Evolutionary conservation across 2,329 filamentous ascomycete genomes (phyloP), one percentile per base, ranked within the genome.

Genomic region (Cryphonectria radicalis): DNA sequence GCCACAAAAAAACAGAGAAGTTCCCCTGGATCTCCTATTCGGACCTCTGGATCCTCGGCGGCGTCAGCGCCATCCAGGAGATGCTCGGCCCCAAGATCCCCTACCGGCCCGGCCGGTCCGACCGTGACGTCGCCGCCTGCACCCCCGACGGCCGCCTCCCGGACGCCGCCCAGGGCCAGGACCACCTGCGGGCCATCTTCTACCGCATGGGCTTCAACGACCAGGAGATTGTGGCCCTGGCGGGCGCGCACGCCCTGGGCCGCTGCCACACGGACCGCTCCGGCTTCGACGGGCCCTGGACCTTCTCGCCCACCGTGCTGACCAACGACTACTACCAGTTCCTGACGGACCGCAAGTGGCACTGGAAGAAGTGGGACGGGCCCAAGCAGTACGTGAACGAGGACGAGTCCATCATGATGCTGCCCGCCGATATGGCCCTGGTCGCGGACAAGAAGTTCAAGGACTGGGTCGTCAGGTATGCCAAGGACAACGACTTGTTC

Each of bases 141-240:
- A 97, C 96, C 40, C 96, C 96, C 66, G 95, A 98, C 79, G 96
- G 96, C 75, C 94, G 95, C 82, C 87, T 90, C 42, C 88, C 80
- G 37, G 80, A 99, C 80, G 95, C 88, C 67, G 82, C 89, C 77
- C 89, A 98, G 87, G 92, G 89, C 73, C 86, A 90, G 73, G 89
- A 90, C 79, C 95, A 98, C 84, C 88, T 98, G 77, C 92, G 96
- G 78, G 89, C 89, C 84, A 95, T 98, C 86, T 99, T 98, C 84
- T 89, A 91, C 82, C 94, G 95, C 80, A 98, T 98, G 95, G 95
- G 95, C 76, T 98, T 98, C 88, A 92, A 96, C 82, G 95, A 99
- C 84, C 93, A 93, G 79, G 95, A 98, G 84, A 98, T 98, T 80
- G 95, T 98, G 63, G 96, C 95, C 42, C 89, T 98, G 68, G 87